Conservation (phyloP, 2,329 filamentous ascomycete species). For the Botryotinia globosa region DNA sequence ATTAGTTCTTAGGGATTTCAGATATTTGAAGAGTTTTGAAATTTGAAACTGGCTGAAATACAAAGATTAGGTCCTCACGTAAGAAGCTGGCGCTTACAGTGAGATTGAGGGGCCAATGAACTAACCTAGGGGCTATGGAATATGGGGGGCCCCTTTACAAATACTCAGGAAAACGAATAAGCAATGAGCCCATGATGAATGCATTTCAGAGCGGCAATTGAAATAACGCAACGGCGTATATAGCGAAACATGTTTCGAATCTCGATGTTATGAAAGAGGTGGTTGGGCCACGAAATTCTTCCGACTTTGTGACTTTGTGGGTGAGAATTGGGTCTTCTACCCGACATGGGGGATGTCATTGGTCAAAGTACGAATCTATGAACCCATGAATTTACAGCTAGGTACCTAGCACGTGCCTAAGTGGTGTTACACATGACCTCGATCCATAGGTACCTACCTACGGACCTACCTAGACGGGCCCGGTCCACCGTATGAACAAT, state of each 20-base stretch:
- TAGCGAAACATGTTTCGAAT: background rate
- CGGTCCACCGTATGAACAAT: too few species aligned
- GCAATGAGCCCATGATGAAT: too few species aligned
- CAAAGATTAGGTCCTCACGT: background rate
- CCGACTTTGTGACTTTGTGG: background rate
- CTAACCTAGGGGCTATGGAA: too few species aligned
- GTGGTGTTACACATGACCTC: too few species aligned
- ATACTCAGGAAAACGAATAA: background rate
- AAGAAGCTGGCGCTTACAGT: constrained; percentile 10
- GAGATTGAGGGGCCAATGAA: background rate
- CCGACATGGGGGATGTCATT: background rate
- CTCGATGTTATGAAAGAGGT: background rate
- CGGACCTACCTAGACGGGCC: too few species aligned
- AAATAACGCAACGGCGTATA: background rate
- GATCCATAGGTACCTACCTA: too few species aligned
- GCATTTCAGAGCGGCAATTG: background rate
- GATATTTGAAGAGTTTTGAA: background rate
- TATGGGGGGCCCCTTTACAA: background rate
- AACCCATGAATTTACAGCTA: too few species aligned
- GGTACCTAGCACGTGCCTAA: too few species aligned
- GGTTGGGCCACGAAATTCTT: background rate
- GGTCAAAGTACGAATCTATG: background rate
- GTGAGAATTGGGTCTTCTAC: background rate
- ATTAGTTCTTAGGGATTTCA: background rate
- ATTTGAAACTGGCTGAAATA: background rate